phyloP scores from a whole-genome alignment of 2,329 filamentous ascomycete genomes.

The Diatrype stigma region DNA sequence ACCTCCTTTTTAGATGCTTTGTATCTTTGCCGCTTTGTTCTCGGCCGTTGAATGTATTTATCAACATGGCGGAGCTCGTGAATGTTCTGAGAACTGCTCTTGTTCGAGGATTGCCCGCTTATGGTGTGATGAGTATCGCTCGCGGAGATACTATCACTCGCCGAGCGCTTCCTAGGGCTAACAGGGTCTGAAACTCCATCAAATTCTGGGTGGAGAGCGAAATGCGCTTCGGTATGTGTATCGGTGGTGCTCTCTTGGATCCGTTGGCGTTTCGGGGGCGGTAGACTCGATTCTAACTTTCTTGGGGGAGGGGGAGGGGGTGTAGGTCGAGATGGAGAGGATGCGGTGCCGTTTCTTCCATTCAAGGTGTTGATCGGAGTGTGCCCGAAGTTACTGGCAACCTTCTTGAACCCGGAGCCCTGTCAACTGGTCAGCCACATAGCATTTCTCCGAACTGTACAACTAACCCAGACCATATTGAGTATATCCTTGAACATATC shows the following conservation, averaged over 20 bases:
- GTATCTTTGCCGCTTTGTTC: constrained; percentile 1
- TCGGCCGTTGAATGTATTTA: neutral
- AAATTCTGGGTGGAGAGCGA: neutral
- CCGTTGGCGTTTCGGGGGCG: constrained; percentile 18
- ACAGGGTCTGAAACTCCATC: neutral
- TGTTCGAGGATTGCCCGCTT: constrained; percentile 10
- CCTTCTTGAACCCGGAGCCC: neutral
- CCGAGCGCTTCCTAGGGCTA: constrained; percentile 15
- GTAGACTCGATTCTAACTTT: constrained; percentile 5
- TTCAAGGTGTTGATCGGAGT: constrained; percentile 20
- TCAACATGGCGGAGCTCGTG: constrained; percentile 9
- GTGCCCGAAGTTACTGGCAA: constrained; percentile 1
- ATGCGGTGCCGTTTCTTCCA: constrained; percentile 7
- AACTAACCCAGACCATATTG: constrained; percentile 1
- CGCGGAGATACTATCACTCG: constrained; percentile 9
- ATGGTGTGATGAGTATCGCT: constrained; percentile 16
- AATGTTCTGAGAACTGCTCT: constrained; percentile 6
- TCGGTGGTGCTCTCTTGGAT: constrained; percentile 3
- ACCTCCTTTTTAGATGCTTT: neutral
- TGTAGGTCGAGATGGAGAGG: constrained; percentile 3
- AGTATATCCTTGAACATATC: neutral
- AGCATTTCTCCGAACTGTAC: neutral
- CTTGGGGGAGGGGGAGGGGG: constrained; percentile 3
- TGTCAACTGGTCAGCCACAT: neutral
- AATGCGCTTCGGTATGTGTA: constrained; percentile 11